These are phyloP conservation scores for Oryza australiensis DNA, from an alignment of 176 grass and related monocot species.

Conservation along the genomic window DNA sequence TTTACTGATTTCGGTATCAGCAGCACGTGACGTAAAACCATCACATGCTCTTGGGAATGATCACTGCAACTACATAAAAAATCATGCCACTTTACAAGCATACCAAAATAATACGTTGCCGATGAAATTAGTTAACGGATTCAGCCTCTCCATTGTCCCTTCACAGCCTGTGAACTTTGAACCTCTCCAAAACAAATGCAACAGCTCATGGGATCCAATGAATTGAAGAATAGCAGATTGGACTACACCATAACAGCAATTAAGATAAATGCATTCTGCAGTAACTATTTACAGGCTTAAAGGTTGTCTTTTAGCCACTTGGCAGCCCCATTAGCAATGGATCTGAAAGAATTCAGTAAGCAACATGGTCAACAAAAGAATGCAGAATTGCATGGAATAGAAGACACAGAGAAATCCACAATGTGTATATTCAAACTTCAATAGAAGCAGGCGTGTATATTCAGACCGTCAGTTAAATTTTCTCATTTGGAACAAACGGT, in stretches of 20 bases:
- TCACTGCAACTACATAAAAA: slow-evolving; percentile 20
- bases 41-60: slow-evolving; percentile 29
- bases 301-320: slow-evolving; percentile 78
- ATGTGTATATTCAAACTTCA: neutral
- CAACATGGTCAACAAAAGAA: slow-evolving; percentile 11
- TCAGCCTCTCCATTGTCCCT: neutral
- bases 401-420: neutral
- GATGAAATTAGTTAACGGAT: slow-evolving; percentile 26
- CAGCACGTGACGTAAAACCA: neutral
- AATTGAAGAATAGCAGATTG: slow-evolving; percentile 42
- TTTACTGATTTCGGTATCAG: neutral
- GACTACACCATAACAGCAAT: neutral
- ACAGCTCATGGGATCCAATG: slow-evolving; percentile 7
- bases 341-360: slow-evolving; percentile 47
- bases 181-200: slow-evolving; percentile 34
- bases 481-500: neutral
- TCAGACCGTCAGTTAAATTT: neutral
- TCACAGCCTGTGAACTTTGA: slow-evolving; percentile 18
- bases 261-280: neutral
- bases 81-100: slow-evolving; percentile 21
- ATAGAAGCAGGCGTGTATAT: neutral
- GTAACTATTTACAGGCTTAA: slow-evolving; percentile 55
- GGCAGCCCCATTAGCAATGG: slow-evolving; percentile 50
- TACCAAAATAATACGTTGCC: neutral
- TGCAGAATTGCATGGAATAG: neutral